Conservation (phyloP, 371 early-diverging fungal genomes). For the Mucor plumbeus region DNA sequence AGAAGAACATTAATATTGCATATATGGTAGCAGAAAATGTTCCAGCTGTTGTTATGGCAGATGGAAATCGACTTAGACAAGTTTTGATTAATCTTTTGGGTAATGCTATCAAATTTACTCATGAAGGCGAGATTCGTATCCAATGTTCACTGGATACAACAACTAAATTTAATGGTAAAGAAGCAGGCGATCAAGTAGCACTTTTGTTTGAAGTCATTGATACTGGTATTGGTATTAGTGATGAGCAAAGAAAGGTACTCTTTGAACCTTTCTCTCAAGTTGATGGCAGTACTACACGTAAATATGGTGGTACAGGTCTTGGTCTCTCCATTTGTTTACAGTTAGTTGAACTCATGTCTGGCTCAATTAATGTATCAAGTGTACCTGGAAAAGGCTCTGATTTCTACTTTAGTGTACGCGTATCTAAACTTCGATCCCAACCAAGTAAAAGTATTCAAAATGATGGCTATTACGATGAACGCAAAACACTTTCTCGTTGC, state of each 20-base stretch:
- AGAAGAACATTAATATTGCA: slow-evolving; percentile 54
- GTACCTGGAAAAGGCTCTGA: slow-evolving; percentile 61
- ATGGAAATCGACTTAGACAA: slow-evolving; percentile 52
- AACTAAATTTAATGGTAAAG: not conserved
- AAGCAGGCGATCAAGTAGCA: slow-evolving; percentile 22
- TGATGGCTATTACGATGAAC: slow-evolving; percentile 29
- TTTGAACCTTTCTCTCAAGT: slow-evolving; percentile 67
- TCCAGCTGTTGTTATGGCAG: slow-evolving; percentile 48
- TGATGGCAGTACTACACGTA: slow-evolving; percentile 66
- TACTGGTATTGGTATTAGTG: slow-evolving; percentile 62
- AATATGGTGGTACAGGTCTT: slow-evolving; percentile 69
- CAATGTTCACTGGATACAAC: slow-evolving; percentile 42
- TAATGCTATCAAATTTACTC: slow-evolving; percentile 60
- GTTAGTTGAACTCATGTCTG: slow-evolving; percentile 61
- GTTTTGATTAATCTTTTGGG: slow-evolving; percentile 49
- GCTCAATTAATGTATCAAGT: slow-evolving; percentile 56
- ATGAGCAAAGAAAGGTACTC: slow-evolving; percentile 58
- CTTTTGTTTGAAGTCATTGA: slow-evolving; percentile 52
- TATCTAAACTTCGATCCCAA: slow-evolving; percentile 43
- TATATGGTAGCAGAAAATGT: slow-evolving; percentile 47
- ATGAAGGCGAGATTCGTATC: slow-evolving; percentile 58
- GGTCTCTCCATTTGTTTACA: slow-evolving; percentile 66
- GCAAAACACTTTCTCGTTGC: slow-evolving; percentile 16
- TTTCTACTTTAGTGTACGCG: slow-evolving; percentile 56
- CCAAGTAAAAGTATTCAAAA: slow-evolving; percentile 21